phyloP scores from a whole-genome alignment of 768 basidiomycete genomes.

The Boletus eberwhitei region DNA sequence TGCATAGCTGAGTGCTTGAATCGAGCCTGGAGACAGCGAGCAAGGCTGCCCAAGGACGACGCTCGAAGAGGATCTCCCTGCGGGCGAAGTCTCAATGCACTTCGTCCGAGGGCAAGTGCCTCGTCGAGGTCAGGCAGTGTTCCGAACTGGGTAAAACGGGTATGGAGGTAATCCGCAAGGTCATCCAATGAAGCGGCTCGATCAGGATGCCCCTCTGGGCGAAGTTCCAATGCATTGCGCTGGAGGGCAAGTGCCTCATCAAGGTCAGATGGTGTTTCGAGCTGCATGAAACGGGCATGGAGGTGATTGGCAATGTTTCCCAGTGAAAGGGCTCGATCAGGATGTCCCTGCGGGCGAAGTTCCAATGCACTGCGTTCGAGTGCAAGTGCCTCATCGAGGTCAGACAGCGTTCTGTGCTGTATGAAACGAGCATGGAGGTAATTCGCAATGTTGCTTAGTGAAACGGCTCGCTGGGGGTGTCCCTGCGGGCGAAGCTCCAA shows the following conservation, averaged over 20 bases:
- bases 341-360: neutral
- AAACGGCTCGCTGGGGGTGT: neutral
- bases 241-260: neutral
- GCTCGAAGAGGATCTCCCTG: neutral
- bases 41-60: neutral
- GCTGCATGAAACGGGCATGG: neutral
- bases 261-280: neutral
- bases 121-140: neutral
- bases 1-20: neutral
- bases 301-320: neutral
- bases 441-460: neutral
- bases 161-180: neutral
- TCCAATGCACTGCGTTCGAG: neutral
- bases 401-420: too few relatives aligned
- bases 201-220: neutral
- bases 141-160: neutral
- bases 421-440: too few relatives aligned
- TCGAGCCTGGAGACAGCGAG: neutral
- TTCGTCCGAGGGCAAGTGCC: neutral
- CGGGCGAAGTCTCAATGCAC: neutral
- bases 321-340: neutral
- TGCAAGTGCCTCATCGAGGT: neutral
- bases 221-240: neutral
- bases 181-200: neutral
- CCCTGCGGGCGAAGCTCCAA: neutral